phyloP scores from a whole-genome alignment of 768 basidiomycete species.

The Crassisporium funariophilum region DNA sequence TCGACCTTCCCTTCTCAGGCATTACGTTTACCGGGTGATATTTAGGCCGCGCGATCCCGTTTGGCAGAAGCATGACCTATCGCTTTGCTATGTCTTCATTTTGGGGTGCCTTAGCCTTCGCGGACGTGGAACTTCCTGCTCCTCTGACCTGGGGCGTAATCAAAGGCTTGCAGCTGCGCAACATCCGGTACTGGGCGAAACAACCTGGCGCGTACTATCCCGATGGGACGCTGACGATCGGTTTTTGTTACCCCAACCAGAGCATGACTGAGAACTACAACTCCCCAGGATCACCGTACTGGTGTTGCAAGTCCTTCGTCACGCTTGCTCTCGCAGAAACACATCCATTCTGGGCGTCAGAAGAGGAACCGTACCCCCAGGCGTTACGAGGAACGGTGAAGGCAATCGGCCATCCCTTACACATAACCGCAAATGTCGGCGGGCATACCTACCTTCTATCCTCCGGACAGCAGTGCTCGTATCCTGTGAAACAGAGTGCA shows the following conservation, averaged over 20 bases:
- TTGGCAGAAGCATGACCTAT: slow-evolving; percentile 76
- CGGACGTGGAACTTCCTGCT: slow-evolving; percentile 66
- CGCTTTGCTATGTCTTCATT: slow-evolving; percentile 83
- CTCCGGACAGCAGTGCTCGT: slow-evolving; percentile 79
- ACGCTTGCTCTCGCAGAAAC: slow-evolving; percentile 61
- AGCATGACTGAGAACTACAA: slow-evolving; percentile 83
- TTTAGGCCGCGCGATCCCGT: slow-evolving; percentile 71
- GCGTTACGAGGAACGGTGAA: slow-evolving; percentile 48
- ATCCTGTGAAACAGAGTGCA: slow-evolving; percentile 75
- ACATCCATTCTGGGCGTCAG: slow-evolving; percentile 72
- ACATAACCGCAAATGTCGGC: slow-evolving; percentile 64
- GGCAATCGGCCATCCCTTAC: slow-evolving; percentile 61
- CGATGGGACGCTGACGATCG: slow-evolving; percentile 74
- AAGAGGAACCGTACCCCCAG: slow-evolving; percentile 67
- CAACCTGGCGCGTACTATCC: slow-evolving; percentile 62
- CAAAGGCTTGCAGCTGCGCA: slow-evolving; percentile 73
- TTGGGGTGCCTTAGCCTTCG: slow-evolving; percentile 75
- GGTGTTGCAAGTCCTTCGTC: slow-evolving; percentile 80
- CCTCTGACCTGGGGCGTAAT: slow-evolving; percentile 76
- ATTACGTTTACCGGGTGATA: neutral
- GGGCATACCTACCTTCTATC: slow-evolving; percentile 73
- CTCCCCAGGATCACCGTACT: slow-evolving; percentile 76
- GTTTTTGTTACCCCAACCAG: slow-evolving; percentile 69
- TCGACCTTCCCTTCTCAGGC: neutral
- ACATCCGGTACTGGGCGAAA: slow-evolving; percentile 70